Base-by-base conservation (phyloP, 106 monocot genomes). In the Dendrobium officinale region DNA sequence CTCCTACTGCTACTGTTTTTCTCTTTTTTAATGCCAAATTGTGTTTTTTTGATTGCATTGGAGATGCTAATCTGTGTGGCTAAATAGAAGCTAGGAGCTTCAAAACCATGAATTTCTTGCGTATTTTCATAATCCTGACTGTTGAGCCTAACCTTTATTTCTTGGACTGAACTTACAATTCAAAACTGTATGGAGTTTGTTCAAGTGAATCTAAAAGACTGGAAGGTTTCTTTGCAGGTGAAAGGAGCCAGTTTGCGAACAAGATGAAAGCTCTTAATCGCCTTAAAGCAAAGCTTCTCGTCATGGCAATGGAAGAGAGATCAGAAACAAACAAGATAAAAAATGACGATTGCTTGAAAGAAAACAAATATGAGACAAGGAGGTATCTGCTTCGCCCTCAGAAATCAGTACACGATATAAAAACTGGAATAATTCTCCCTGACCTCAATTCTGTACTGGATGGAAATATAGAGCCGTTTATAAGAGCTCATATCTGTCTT, bases 191-290 rank as follows among this genome's bases (percentile, higher is more conserved):
- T 15, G 24, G 27, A 27, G 24, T 7, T 64, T 5, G 5, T n/a
- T 24, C 24, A 64, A 24, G 9, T 6, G 26, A 64, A 64, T 64
- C 20, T 51, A 51, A 51, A 7, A 51, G 16, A 2, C 51, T 24
- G 13, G 56, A 20, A 56, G 56, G 19, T 58, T 58, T 58, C 22
- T 79, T 27, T 84, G 74, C 90, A 95, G 95, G 92, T 82, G 95
- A 95, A 80, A 89, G 95, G 85, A 95, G 91, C 54, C 80, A 79
- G 64, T 91, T 95, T 75, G 92, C 91, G 49, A 95, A 95, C 73
- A 89, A 86, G 80, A 77, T 88, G 56, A 93, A 95, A 81, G 91
- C 91, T 20, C 72, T 84, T 16, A 91, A 89, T 49, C 88, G 95
- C 26, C 75, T 95, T 72, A 95, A 95, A 82, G 92, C 91, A 16